Evolutionary conservation across 2,329 filamentous ascomycete species (phyloP).

Genomic region (Chlorencoelia australis): DNA sequence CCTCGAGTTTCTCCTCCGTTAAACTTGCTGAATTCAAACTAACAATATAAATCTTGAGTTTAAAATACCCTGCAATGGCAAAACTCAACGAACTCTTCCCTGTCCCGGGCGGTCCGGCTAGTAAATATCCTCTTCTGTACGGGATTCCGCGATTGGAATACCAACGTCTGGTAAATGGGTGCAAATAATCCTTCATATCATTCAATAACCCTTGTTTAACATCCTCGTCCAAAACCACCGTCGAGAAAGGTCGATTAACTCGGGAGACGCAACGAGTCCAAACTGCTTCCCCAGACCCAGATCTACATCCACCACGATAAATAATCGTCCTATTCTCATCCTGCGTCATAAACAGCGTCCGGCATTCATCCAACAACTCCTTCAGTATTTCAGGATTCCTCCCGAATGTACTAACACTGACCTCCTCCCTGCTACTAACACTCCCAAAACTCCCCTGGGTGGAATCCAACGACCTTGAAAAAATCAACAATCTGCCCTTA

Average conservation of each 20-base stretch:
- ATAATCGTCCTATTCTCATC: slow-evolving; percentile 55
- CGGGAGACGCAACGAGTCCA: slow-evolving; percentile 55
- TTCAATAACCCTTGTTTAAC: slow-evolving; percentile 49
- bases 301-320: slow-evolving; percentile 44
- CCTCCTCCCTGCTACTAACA: slow-evolving; percentile 45
- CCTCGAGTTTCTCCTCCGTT: slow-evolving; percentile 54
- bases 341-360: slow-evolving; percentile 42
- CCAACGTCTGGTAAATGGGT: slow-evolving; percentile 59
- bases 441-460: slow-evolving; percentile 31
- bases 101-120: slow-evolving; percentile 71
- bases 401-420: slow-evolving; percentile 51
- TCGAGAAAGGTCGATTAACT: slow-evolving; percentile 50
- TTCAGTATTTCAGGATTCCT: slow-evolving; percentile 51
- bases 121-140: slow-evolving; percentile 73
- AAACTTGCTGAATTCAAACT: slow-evolving; percentile 47
- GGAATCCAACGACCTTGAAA: slow-evolving; percentile 42
- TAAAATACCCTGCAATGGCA: slow-evolving; percentile 59
- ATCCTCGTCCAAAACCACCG: slow-evolving; percentile 52
- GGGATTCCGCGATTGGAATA: slow-evolving; percentile 78
- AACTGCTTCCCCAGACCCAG: slow-evolving; percentile 32
- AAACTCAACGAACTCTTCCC: slow-evolving; percentile 67
- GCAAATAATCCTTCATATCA: slow-evolving; percentile 53
- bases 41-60: slow-evolving; percentile 58
- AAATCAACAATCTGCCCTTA: slow-evolving; percentile 45
- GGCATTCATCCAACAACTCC: slow-evolving; percentile 49